Evolutionary conservation across 106 monocot genomes (phyloP), one percentile per base, ranked within the genome.

Genomic region (Gastrodia elata): DNA sequence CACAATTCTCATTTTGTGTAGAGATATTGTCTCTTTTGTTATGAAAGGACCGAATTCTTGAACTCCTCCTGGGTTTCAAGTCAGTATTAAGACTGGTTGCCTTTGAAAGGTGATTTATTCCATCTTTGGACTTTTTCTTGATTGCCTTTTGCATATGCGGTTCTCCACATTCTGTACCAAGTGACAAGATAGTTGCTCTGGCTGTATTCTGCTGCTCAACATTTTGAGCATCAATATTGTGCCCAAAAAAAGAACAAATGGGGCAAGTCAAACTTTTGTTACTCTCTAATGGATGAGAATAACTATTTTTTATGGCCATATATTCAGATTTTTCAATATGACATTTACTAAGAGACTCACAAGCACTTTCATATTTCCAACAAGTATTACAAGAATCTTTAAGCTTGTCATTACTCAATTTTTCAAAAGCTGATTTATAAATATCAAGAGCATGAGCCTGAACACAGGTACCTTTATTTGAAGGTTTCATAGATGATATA

Each of bases 401-500:
- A 64, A 79, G 13, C 14, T 79, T 81, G 61, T 42, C 36, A 57
- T 30, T 1, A 71, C 82, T 76, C 64, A 92, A 67, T 52, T 85
- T 91, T 34, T 78, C 75, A 48, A 91, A 34, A 69, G 91, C 79
- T 74, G 85, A 71, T 55, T 58, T 73, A 37, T 94, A 95, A 6
- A 81, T 7, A 2, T 52, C 41, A 43, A 84, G 64, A 79, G 82
- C 85, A 79, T 78, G 30, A 68, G 75, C 71, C 25, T 75, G 26
- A 32, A 35, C 58, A 44, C 73, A 59, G 14, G 55, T 73, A 40
- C 64, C 46, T 49, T 77, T 78, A 30, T 75, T 73, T 48, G 77
- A 84, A 27, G 78, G 27, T 55, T 69, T 71, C 77, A 79, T 82
- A 37, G 20, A 81, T 56, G 20, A 81, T 56, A 92, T 58, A 77